phyloP scores from a whole-genome alignment of 352 stramenopile genomes.

The Pythium brachiatum region DNA sequence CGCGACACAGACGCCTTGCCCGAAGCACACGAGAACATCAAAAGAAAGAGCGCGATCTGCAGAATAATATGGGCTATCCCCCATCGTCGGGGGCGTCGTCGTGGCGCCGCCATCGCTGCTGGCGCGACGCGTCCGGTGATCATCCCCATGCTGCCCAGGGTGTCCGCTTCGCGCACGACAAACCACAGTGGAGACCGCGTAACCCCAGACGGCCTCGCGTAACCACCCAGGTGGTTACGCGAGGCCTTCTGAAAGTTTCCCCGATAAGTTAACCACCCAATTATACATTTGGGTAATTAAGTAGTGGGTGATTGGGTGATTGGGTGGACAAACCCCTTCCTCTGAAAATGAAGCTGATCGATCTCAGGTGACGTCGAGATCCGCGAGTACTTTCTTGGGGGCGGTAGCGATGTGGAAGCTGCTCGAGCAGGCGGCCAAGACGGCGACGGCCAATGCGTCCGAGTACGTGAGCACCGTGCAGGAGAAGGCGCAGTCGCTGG shows the following conservation, averaged over 20 bases:
- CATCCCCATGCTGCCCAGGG: neutral
- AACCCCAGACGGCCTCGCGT: neutral
- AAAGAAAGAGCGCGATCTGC: conserved; percentile 1
- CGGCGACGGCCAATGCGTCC: conserved; percentile 61
- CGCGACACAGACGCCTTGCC: conserved; percentile 17
- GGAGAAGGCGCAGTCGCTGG: conserved; percentile 73
- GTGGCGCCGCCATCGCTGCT: neutral
- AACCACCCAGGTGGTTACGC: too few species aligned
- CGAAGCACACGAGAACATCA: conserved; percentile 11
- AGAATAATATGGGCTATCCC: neutral
- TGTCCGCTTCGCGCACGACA: neutral
- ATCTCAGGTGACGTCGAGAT: neutral
- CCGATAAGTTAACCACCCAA: conserved; percentile 16
- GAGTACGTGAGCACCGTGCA: conserved; percentile 71
- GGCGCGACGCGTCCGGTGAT: neutral
- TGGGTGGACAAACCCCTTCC: conserved; percentile 15
- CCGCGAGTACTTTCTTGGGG: too few species aligned
- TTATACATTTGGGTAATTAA: neutral
- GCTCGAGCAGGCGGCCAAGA: conserved; percentile 77
- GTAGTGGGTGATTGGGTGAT: conserved; percentile 2
- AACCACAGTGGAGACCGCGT: neutral
- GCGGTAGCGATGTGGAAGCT: conserved; percentile 58
- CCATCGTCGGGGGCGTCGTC: neutral
- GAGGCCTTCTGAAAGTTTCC: neutral
- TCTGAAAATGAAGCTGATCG: neutral